Percentiles rank a stretch among this genome's conserved stretches.
These are phyloP conservation scores for Liquidambar formosana DNA, from an alignment of 164 flowering plant species.

Conservation along the genomic window DNA sequence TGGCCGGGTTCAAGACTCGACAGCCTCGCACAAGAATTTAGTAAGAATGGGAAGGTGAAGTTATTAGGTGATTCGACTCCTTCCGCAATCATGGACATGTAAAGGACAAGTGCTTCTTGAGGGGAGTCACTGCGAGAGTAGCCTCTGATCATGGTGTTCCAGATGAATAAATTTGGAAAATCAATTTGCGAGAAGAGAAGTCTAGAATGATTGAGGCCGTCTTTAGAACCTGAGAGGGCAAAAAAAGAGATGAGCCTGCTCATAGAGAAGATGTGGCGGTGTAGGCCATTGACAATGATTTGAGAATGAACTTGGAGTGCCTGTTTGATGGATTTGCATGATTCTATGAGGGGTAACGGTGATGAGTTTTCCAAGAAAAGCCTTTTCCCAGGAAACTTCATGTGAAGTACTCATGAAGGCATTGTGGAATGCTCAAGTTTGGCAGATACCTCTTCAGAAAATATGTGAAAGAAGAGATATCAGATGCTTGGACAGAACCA, in stretches of 20 bases:
- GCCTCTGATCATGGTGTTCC: constrained; percentile 29
- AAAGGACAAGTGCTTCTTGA: constrained; percentile 14
- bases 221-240: constrained; percentile 18
- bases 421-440: neutral
- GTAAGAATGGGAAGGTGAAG: constrained; percentile 24
- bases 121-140: constrained; percentile 25
- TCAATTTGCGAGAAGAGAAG: constrained; percentile 15
- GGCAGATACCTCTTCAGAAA: too few species aligned
- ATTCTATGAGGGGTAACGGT: constrained; percentile 15
- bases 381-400: constrained; percentile 1
- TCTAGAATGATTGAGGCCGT: constrained; percentile 13
- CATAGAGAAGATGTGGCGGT: constrained; percentile 3
- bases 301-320: constrained; percentile 29
- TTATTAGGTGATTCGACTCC: constrained; percentile 14
- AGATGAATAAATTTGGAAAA: constrained; percentile 22
- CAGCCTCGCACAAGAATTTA: constrained; percentile 22
- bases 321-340: constrained; percentile 26
- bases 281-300: constrained; percentile 17
- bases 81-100: constrained; percentile 14
- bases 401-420: neutral
- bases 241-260: constrained; percentile 26
- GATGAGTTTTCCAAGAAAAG: constrained; percentile 7
- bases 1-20: constrained; percentile 7
- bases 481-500: too few species aligned
- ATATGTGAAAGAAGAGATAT: too few species aligned